Percentiles rank a stretch among this genome's conserved stretches.
phyloP scores from a whole-genome alignment of 495 filamentous ascomycete genomes.

The Xylaria palmicola region DNA sequence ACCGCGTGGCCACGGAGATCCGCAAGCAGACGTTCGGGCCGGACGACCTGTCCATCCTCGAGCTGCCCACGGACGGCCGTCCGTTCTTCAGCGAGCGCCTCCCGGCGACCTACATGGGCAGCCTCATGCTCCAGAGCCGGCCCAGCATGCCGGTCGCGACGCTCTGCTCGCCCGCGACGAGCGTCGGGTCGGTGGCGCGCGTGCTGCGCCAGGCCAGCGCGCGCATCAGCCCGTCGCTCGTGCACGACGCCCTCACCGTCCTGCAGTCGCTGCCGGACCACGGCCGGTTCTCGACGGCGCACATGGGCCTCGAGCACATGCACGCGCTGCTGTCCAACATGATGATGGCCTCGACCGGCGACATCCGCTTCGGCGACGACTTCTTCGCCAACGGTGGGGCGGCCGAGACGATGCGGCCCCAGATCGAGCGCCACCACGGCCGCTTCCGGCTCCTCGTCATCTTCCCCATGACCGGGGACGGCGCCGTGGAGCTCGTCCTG shows the following conservation, averaged over 20 bases:
- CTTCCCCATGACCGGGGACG: constrained; percentile 33
- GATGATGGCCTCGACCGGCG: constrained; percentile 26
- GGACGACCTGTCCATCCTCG: constrained; percentile 34
- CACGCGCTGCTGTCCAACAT: constrained; percentile 31
- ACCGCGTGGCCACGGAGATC: constrained; percentile 31
- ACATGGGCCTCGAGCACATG: constrained; percentile 32
- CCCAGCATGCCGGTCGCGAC: constrained; percentile 26
- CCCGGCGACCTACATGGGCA: constrained; percentile 37
- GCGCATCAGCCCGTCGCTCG: constrained; percentile 24
- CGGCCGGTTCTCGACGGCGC: constrained; percentile 23
- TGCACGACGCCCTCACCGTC: constrained; percentile 37
- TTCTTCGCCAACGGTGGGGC: constrained; percentile 29
- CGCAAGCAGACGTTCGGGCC: constrained; percentile 22
- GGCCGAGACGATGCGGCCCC: constrained; percentile 30
- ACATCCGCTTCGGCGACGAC: constrained; percentile 29
- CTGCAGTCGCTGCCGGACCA: constrained; percentile 29
- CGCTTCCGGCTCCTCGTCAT: constrained; percentile 33
- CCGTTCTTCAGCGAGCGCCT: constrained; percentile 33
- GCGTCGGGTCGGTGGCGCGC: constrained; percentile 27
- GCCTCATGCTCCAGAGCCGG: constrained; percentile 29
- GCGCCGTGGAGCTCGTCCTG: constrained; percentile 34
- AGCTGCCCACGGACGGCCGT: constrained; percentile 33
- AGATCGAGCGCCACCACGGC: constrained; percentile 27
- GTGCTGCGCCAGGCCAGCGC: constrained; percentile 22
- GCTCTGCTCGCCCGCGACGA: constrained; percentile 31